A percentile compares a stretch with the other conserved stretches of the same genome.
Conservation (phyloP, 2,329 filamentous ascomycete species). For the Ophiostoma novo-ulmi region DNA sequence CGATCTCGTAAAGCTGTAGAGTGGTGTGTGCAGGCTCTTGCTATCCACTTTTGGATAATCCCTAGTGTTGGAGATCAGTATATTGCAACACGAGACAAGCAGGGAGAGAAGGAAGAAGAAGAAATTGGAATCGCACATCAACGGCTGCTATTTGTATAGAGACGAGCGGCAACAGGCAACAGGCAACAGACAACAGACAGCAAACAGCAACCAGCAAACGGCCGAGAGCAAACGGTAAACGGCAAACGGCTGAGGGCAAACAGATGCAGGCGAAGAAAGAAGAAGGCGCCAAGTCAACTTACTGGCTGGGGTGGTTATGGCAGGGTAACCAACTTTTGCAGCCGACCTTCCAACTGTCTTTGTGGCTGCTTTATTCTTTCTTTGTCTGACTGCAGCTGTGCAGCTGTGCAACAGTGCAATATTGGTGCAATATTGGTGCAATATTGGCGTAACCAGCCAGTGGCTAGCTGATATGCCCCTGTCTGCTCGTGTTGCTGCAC, state of each 20-base stretch:
- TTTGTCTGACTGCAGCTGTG: not conserved
- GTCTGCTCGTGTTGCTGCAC: not conserved
- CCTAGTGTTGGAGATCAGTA: slow-evolving; percentile 1
- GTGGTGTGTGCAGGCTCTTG: slow-evolving; percentile 5
- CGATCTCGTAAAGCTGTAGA: not conserved
- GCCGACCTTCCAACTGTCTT: not conserved
- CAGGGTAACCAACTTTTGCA: slow-evolving; percentile 4
- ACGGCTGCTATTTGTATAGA: not conserved
- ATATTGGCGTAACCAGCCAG: not conserved
- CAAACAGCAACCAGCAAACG: not conserved
- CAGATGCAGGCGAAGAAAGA: not conserved
- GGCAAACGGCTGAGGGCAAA: not conserved
- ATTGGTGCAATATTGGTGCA: not conserved
- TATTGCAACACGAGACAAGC: slow-evolving; percentile 1
- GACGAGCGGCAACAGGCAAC: not conserved
- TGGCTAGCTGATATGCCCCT: too few relatives aligned
- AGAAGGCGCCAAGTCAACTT: not conserved
- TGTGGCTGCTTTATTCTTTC: not conserved
- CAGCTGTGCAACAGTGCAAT: not conserved
- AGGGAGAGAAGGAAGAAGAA: not conserved
- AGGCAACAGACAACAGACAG: not conserved
- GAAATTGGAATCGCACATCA: not conserved
- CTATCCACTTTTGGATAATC: slow-evolving; percentile 7
- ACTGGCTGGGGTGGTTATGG: not conserved
- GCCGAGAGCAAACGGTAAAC: too few relatives aligned